These are phyloP conservation scores for Penicillium sp. DNA, from an alignment of 2,329 filamentous ascomycete genomes.

Conservation along the genomic window DNA sequence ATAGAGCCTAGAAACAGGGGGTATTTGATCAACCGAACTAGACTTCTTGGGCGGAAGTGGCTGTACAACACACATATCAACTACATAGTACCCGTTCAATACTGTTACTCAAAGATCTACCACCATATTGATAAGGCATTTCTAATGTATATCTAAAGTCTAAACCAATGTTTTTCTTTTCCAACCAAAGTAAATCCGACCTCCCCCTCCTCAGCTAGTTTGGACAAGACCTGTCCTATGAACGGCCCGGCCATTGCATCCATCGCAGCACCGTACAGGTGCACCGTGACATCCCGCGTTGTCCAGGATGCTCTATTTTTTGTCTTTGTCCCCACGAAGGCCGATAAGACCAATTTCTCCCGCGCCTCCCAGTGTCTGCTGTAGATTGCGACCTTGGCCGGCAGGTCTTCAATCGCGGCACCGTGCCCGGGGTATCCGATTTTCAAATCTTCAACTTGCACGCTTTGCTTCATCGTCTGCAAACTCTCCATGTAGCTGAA, in stretches of 20 bases:
- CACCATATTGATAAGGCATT: too few species aligned
- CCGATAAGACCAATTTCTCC: slow-evolving; percentile 1
- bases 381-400: neutral
- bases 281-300: neutral
- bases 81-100: too few species aligned
- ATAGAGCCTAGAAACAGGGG: too few species aligned
- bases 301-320: neutral
- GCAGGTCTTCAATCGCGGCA: slow-evolving; percentile 6
- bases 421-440: slow-evolving; percentile 9
- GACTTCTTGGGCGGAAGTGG: too few species aligned
- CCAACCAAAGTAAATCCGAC: neutral
- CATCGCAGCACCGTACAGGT: neutral
- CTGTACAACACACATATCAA: too few species aligned
- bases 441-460: neutral
- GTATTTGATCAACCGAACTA: too few species aligned
- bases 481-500: slow-evolving; percentile 5
- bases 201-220: slow-evolving; percentile 3
- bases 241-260: slow-evolving; percentile 1
- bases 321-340: neutral
- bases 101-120: too few species aligned
- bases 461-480: neutral
- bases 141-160: neutral
- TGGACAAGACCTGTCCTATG: slow-evolving; percentile 1
- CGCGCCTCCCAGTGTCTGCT: slow-evolving; percentile 4
- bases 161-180: slow-evolving; percentile 7